These are phyloP conservation scores for Penicillium coffeae DNA, from an alignment of 495 filamentous ascomycete species.

Conservation along the genomic window DNA sequence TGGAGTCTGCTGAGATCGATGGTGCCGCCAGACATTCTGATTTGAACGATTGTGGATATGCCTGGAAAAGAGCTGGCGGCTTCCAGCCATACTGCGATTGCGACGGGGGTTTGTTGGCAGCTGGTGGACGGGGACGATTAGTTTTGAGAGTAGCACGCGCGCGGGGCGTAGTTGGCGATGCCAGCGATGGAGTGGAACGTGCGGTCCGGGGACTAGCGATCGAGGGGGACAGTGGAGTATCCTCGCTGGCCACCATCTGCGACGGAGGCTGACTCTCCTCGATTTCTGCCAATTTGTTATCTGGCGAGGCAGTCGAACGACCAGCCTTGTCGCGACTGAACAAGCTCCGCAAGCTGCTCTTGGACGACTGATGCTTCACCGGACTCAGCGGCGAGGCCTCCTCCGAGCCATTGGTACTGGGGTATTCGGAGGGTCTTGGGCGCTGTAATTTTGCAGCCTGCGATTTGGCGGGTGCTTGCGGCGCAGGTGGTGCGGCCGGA, in stretches of 20 bases:
- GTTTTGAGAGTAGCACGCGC: constrained; percentile 21
- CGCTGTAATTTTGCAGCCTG: constrained; percentile 25
- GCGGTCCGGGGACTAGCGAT: constrained; percentile 26
- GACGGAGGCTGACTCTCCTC: constrained; percentile 24
- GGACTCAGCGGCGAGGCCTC: constrained; percentile 30
- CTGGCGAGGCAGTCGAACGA: constrained; percentile 15
- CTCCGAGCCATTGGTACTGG: constrained; percentile 23
- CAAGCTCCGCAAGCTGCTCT: constrained; percentile 36
- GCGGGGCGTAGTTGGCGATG: constrained; percentile 27
- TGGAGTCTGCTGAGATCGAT: constrained; percentile 49
- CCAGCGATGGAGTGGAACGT: constrained; percentile 20
- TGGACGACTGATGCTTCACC: constrained; percentile 38
- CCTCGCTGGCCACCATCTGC: constrained; percentile 10
- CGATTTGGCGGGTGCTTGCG: constrained; percentile 1
- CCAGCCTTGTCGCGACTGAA: constrained; percentile 37
- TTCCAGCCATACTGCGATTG: constrained; percentile 54
- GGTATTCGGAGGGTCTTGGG: constrained; percentile 37
- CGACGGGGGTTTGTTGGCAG: constrained; percentile 11
- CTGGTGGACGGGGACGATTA: constrained; percentile 18
- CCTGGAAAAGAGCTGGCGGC: constrained; percentile 81
- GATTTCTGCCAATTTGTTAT: constrained; percentile 34
- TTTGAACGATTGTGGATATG: constrained; percentile 78
- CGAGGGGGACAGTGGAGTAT: constrained; percentile 24
- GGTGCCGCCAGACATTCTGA: constrained; percentile 50
- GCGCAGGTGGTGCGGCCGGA: constrained; percentile 18